Evolutionary conservation across 2,329 filamentous ascomycete species (phyloP), one percentile per base, ranked within the genome.

Genomic region (Ascochyta clinopodiicola): DNA sequence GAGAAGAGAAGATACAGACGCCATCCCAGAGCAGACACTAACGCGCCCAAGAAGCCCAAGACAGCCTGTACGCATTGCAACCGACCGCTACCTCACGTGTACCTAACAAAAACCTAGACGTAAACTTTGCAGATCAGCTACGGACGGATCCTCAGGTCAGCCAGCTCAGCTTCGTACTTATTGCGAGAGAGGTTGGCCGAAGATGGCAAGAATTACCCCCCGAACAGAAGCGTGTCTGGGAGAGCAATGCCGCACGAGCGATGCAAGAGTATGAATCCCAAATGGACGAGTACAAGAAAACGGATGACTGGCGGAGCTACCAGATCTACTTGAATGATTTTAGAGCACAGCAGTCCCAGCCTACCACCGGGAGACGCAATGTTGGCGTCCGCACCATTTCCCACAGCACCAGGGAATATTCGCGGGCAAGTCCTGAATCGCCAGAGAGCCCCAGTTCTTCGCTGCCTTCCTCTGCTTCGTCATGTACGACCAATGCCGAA

Each of bases 71-170:
- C 32, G 68, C 52, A 45, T 34, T 12, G 13, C 21, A 47, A 19
- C 19, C 6, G 12, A 25, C 13, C 21, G 13, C 9, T n/a, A 2
- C 2, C 22, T 17, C 8, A 24, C 40, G 5, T 10, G 17, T 25
- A 42, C 22, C 44, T 47, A 10, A 51, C 29, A 24, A 3, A 6
- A 6, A 12, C 25, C 8, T 35, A 75, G 73, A 77, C 57, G 75
- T 77, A n/a, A 76, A 76, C 45, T 77, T 77, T 62, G 73, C 75
- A 42, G 75, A 77, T 45, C 60, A 75, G 39, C 69, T 75, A 21
- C 74, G 75, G 17, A 70, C 67, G 10, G 65, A 76, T 34, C 74
- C 73, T 17, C 64, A 65, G 21, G 65, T 77, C 50, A 70, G 64
- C 56, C 58, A 67, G 15, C 64, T 76, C 9, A 73, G 72, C 13